Evolutionary conservation across 2,329 filamentous ascomycete genomes (phyloP).

Genomic region (Tolypocladium paradoxum): DNA sequence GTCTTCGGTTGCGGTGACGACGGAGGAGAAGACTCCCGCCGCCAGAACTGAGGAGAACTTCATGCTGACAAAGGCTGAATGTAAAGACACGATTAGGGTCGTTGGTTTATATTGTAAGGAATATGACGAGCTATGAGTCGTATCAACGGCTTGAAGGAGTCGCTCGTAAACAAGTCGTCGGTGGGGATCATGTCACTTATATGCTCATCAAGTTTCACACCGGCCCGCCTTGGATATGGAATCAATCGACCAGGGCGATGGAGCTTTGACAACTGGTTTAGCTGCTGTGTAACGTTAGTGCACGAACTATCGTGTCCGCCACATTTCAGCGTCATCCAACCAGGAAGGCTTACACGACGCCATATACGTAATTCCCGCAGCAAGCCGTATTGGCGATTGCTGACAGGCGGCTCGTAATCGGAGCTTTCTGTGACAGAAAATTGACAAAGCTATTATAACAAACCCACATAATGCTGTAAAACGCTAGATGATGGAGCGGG

Average conservation of each 20-base stretch:
- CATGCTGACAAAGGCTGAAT: background rate
- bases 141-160: background rate
- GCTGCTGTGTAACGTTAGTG: background rate
- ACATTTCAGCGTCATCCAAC: background rate
- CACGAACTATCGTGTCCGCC: background rate
- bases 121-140: background rate
- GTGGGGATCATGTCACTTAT: background rate
- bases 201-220: background rate
- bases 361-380: no score
- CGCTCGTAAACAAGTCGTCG: background rate
- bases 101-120: no score
- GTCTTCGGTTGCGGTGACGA: background rate
- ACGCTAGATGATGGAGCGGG: background rate
- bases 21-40: background rate
- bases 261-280: background rate
- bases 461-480: background rate
- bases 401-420: background rate
- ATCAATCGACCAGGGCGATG: background rate
- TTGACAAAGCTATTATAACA: background rate
- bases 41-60: background rate
- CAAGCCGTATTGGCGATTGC: background rate
- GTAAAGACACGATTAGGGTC: background rate
- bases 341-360: no score
- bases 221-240: background rate
- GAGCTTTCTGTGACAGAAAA: background rate